Evolutionary conservation across 2,329 filamentous ascomycete genomes (phyloP), one percentile per base, ranked within the genome.

Genomic region (Colletotrichum somersetense): DNA sequence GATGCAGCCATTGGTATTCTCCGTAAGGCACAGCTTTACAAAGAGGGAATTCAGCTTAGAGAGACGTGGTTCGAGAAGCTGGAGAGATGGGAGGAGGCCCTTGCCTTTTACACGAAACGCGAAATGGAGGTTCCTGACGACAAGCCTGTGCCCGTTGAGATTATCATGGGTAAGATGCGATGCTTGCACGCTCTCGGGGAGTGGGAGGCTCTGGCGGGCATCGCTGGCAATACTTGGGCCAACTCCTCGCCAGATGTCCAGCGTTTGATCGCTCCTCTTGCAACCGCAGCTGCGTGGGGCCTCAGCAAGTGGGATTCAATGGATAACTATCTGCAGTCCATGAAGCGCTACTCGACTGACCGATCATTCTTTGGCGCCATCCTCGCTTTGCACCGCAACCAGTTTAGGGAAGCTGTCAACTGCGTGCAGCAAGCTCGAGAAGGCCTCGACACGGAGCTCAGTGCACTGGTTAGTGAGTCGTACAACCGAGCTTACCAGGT

Each of bases 41-140:
- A 94, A 76, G 96, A 99, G 78, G 90, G 89, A 18, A 97, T 99
- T 40, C 94, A 97, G 79, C 87, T 99, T 62, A 94, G 97, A 72
- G 96, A 99, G 83, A 98, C 95, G 0, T 99, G 96, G 96, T 99
- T 98, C 76, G 97, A 99, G 82, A 98, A 98, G 84, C 85, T 99
- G 59, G 95, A 98, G 81, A 91, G 96, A 71, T 99, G 97, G 97
- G 97, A 99, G 75, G 97, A 99, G 82, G 96, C 96, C 3, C 86
- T 99, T 67, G 91, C 92, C 57, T 97, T 96, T 59, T 98, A 98
- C 79, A 93, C 96, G 77, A 92, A 94, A 79, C 92, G 96, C 56
- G 96, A 98, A 77, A 83, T 85, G 63, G 91, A 94, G 75, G 87
- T 94, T 40, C 85, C 86, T 0, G 81, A 84, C 2, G 87, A 89